Percentiles rank a stretch among this genome's conserved stretches.
These are phyloP conservation scores for Chamaecrista fasciculata DNA, from an alignment of 306 rosid species.

Conservation along the genomic window DNA sequence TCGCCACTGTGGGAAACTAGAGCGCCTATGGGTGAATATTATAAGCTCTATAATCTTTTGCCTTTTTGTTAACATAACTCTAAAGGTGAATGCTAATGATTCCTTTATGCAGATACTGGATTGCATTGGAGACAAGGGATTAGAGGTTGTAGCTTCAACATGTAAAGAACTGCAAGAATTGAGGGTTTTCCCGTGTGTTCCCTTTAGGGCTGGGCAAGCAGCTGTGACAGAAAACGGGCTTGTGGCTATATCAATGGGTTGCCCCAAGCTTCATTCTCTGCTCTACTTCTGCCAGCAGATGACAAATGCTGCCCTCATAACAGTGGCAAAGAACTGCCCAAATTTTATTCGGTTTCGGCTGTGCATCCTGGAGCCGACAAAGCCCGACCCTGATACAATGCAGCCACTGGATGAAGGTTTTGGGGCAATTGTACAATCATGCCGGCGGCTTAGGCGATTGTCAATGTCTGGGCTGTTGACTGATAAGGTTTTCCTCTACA, in stretches of 20 bases:
- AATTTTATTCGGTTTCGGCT: constrained; percentile 80
- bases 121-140: constrained; percentile 81
- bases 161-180: constrained; percentile 84
- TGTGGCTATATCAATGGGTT: constrained; percentile 75
- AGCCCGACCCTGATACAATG: constrained; percentile 64
- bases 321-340: constrained; percentile 86
- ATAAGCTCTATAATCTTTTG: background rate
- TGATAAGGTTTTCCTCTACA: constrained; percentile 56
- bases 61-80: background rate
- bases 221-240: constrained; percentile 81
- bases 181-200: constrained; percentile 82
- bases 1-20: constrained; percentile 58
- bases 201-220: constrained; percentile 36
- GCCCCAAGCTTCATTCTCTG: constrained; percentile 81
- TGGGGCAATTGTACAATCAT: constrained; percentile 85
- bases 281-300: constrained; percentile 89
- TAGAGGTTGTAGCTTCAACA: constrained; percentile 61
- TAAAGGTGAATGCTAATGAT: constrained; percentile 11
- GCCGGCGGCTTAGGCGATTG: constrained; percentile 63
- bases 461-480: constrained; percentile 56
- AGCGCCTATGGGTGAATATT: constrained; percentile 74
- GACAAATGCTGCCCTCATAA: constrained; percentile 91
- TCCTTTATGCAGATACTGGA: constrained; percentile 63
- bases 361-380: constrained; percentile 67
- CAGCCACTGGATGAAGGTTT: constrained; percentile 91